phyloP scores from a whole-genome alignment of 495 filamentous ascomycete species.

The Apodospora peruviana region DNA sequence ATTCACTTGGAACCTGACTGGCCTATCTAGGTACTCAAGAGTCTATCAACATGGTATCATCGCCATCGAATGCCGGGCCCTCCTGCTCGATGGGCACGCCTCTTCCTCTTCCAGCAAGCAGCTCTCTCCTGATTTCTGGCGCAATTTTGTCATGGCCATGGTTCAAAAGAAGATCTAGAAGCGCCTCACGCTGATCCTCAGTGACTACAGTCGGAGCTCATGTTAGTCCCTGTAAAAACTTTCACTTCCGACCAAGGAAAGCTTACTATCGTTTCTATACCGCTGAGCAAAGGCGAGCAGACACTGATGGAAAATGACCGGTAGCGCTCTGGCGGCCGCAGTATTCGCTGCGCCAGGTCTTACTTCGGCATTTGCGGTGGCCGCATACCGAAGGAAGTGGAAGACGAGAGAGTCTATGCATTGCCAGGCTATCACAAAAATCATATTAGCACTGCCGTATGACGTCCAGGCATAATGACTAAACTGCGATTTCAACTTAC shows the following conservation, averaged over 20 bases:
- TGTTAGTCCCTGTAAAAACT: background rate
- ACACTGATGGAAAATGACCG: conserved; percentile 84
- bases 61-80: conserved; percentile 54
- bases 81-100: conserved; percentile 61
- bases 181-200: conserved; percentile 77
- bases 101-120: conserved; percentile 82
- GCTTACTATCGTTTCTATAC: conserved; percentile 76
- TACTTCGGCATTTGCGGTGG: conserved; percentile 17
- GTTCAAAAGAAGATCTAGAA: conserved; percentile 81
- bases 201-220: conserved; percentile 14
- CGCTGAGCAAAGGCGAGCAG: conserved; percentile 87
- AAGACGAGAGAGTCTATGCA: conserved; percentile 93
- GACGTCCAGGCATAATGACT: background rate
- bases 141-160: conserved; percentile 86
- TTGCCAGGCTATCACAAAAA: conserved; percentile 52
- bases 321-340: conserved; percentile 18
- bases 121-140: conserved; percentile 84
- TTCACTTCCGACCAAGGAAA: background rate
- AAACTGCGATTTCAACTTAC: conserved; percentile 25
- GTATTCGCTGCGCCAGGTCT: background rate
- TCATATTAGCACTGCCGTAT: background rate
- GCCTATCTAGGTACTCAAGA: conserved; percentile 16
- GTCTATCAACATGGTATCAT: conserved; percentile 82
- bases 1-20: no score
- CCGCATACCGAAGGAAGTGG: conserved; percentile 88